These are phyloP conservation scores for Hypoxylon trugodes DNA, from an alignment of 495 filamentous ascomycete species.

Conservation along the genomic window DNA sequence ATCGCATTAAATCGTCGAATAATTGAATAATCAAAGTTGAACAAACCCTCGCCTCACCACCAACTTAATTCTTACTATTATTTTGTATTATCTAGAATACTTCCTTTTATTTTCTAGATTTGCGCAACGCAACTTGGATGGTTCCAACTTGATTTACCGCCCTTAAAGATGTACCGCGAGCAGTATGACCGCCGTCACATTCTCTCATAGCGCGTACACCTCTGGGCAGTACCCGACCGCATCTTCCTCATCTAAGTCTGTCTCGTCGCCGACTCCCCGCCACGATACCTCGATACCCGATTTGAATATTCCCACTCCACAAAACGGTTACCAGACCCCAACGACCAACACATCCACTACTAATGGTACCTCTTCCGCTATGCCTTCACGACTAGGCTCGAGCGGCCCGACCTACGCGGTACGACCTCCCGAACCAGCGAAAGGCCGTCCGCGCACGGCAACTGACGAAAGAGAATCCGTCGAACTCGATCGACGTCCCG, in stretches of 20 bases:
- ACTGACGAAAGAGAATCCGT: conserved; percentile 38
- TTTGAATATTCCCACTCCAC: neutral
- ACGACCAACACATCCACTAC: conserved; percentile 1
- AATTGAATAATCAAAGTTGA: conserved; percentile 12
- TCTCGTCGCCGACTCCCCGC: conserved; percentile 9
- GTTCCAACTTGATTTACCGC: neutral
- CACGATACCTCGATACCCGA: neutral
- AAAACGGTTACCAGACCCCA: conserved; percentile 9
- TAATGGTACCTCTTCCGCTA: conserved; percentile 23
- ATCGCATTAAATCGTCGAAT: conserved; percentile 26
- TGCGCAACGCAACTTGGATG: too few relatives aligned
- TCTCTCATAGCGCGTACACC: conserved; percentile 34
- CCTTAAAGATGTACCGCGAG: conserved; percentile 31
- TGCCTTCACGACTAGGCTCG: conserved; percentile 36
- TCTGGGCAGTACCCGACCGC: conserved; percentile 26
- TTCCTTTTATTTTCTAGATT: too few relatives aligned
- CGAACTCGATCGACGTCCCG: conserved; percentile 41
- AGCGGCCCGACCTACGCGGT: conserved; percentile 26
- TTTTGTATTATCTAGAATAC: neutral
- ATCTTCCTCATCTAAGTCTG: conserved; percentile 18
- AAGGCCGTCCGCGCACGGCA: conserved; percentile 36
- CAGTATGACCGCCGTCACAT: conserved; percentile 33
- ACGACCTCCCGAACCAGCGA: conserved; percentile 20
- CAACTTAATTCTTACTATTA: neutral
- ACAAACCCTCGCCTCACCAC: conserved; percentile 16